These are phyloP conservation scores for Candida mesenterica DNA, from an alignment of 1,139 yeast species.

Conservation along the genomic window DNA sequence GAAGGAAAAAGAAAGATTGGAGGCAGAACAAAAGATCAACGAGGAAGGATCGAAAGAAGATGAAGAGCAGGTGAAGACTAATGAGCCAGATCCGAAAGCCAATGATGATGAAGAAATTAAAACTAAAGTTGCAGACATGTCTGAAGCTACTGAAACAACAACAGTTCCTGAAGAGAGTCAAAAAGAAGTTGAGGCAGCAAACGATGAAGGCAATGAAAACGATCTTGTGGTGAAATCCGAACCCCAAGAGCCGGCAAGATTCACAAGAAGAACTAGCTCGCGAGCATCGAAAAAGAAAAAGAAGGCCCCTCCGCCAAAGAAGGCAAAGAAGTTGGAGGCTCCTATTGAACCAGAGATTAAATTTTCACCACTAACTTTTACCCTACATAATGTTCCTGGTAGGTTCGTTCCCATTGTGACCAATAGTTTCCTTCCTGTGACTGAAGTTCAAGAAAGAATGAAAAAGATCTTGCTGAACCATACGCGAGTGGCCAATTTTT, in stretches of 20 bases:
- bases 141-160: no score
- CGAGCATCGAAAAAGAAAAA: slow-evolving; percentile 20
- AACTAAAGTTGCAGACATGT: slow-evolving; percentile 12
- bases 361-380: slow-evolving; percentile 66
- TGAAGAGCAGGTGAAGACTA: slow-evolving; percentile 5
- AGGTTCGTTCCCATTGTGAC: slow-evolving; percentile 67
- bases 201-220: no score
- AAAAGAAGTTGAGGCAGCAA: no score
- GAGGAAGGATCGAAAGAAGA: slow-evolving; percentile 12
- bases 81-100: slow-evolving; percentile 17
- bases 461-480: slow-evolving; percentile 59
- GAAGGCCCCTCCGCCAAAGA: slow-evolving; percentile 24
- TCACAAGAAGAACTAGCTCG: slow-evolving; percentile 17
- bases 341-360: slow-evolving; percentile 42
- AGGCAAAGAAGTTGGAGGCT: slow-evolving; percentile 19
- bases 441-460: slow-evolving; percentile 62
- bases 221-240: slow-evolving; percentile 27
- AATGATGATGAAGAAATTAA: slow-evolving; percentile 17
- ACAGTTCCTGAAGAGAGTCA: no score
- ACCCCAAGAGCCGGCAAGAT: slow-evolving; percentile 18
- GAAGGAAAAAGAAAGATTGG: slow-evolving; percentile 5
- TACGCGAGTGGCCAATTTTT: slow-evolving; percentile 55
- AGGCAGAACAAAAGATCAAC: slow-evolving; percentile 9
- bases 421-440: slow-evolving; percentile 62
- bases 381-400: slow-evolving; percentile 60